Evolutionary conservation across 1,284 basidiomycete genomes (phyloP), one percentile per base, ranked within the genome.

Genomic region (Lentinula novae-zelandiae): DNA sequence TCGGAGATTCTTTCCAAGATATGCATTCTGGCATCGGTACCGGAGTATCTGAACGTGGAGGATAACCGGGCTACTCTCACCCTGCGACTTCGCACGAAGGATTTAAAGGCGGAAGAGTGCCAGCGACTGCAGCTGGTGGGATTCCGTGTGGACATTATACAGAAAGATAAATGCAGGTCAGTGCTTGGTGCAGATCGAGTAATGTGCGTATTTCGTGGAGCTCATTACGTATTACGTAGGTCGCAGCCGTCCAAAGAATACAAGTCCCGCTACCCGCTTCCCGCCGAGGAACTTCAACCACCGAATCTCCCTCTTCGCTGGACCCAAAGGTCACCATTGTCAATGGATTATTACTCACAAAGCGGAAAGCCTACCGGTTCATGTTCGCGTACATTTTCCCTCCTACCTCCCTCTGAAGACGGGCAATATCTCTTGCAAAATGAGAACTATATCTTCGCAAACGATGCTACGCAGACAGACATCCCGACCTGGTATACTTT

Each of bases 141-240:
- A 8, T 82, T 92, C 66, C 71, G 75, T 3, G 69, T 87, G 4
- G 78, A 85, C 55, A 65, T 90, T 15, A 70, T 81, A 51, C 90
- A 92, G 64, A 72, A 74, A 39, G 90, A 92, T 67, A 77, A 78
- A 59, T 86, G 81, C 71, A 79, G 86, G 89, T 90, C 66, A 58
- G 82, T 70, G 33, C 60, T 22, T 49, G 38, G 4, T 54, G 53
- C 31, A 5, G 36, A 36, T 22, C 22, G 22, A 6, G n/a, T 48
- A 15, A 12, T 34, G n/a, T 40, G 15, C 13, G 15, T 27, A 7
- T 13, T 56, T 61, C 36, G 2, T 38, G 3, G 7, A 38, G 36
- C 36, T 38, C 12, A 38, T 9, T 36, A 57, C 13, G n/a, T 34
- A 36, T 27, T 64, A 27, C 53, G 53, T 31, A 87, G 86, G 64